phyloP scores from a whole-genome alignment of 768 basidiomycete species.

The Gyrodon lividus region DNA sequence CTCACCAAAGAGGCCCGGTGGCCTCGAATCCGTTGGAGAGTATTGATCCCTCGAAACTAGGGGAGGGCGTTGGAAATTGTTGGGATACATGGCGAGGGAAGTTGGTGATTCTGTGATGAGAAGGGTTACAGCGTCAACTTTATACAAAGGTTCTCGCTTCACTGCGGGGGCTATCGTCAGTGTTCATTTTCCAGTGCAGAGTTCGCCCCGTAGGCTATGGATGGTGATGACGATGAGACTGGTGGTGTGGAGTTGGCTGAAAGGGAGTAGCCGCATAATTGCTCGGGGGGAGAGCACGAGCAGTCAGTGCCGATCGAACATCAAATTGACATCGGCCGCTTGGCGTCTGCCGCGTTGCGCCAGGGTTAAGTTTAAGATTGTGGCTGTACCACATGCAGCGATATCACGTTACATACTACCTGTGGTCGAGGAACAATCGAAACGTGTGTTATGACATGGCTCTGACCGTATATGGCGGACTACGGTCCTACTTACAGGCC shows the following conservation, averaged over 20 bases:
- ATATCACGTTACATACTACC: background rate
- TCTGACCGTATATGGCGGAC: background rate
- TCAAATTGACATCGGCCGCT: too few relatives aligned
- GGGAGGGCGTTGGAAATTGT: slow-evolving; percentile 1
- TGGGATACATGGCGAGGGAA: slow-evolving; percentile 18
- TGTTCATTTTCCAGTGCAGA: slow-evolving; percentile 20
- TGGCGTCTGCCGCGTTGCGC: background rate
- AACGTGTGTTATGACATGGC: background rate
- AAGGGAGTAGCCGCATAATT: slow-evolving; percentile 15
- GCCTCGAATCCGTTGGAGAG: slow-evolving; percentile 12
- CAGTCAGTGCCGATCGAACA: slow-evolving; percentile 19
- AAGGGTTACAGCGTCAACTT: slow-evolving; percentile 10
- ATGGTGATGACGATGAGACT: slow-evolving; percentile 25
- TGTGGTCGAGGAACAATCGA: background rate
- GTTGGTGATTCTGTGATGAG: slow-evolving; percentile 21
- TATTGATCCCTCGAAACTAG: slow-evolving; percentile 6
- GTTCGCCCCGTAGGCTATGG: slow-evolving; percentile 11
- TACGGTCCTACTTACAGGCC: background rate
- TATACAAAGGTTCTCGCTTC: slow-evolving; percentile 24
- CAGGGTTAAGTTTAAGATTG: background rate
- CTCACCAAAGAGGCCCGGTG: slow-evolving; percentile 1
- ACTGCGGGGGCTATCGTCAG: slow-evolving; percentile 7
- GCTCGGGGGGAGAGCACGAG: slow-evolving; percentile 21
- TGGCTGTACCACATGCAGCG: background rate
- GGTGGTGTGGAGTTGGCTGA: slow-evolving; percentile 18